Evolutionary conservation across 345 rosid species (phyloP), one percentile per base, ranked within the genome.

Genomic region (Aurinia saxatilis): DNA sequence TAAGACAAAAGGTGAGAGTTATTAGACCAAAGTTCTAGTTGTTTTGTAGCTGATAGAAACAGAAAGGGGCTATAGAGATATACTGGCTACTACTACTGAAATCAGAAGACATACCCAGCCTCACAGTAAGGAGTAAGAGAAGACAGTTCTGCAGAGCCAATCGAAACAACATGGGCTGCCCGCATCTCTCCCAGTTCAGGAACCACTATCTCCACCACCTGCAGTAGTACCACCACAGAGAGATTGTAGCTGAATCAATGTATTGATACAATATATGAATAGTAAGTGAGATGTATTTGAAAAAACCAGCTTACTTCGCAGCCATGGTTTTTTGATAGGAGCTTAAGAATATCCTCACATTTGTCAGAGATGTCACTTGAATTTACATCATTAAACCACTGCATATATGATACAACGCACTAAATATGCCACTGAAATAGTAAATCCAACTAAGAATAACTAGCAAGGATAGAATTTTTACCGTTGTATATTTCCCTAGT

Each of bases 301-400:
- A 42, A 66, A 34, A 25, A 58, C 41, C 41, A 50, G 48, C 84
- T 75, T 75, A 90, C 95, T 76, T 90, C 76, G 73, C 92, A 83
- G 10, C 95, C 90, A 72, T 87, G 81, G 65, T 64, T 79, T 70
- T 75, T 81, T 10, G 80, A 76, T 25, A 90, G 75, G 66, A 69
- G 85, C 51, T 66, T 72, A 46, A 90, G 82, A 50, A 79, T 71
- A 62, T 90, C 82, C 76, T 83, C 95, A 60, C 97, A 90, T 68
- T 72, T 82, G 63, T 85, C 81, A 10, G 85, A 82, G 62, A 90
- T 79, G 23, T 85, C 95, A 67, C 79, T 81, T 25, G 95, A 80
- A 64, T 69, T 69, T 2, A 90, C 97, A 78, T 90, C 95, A 60
- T 87, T 82, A 78, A 87, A 90, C 97, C 95, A 90, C 95, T 90